Base-by-base conservation (phyloP, 1,139 yeast species). In the Geotrichum candidum region DNA sequence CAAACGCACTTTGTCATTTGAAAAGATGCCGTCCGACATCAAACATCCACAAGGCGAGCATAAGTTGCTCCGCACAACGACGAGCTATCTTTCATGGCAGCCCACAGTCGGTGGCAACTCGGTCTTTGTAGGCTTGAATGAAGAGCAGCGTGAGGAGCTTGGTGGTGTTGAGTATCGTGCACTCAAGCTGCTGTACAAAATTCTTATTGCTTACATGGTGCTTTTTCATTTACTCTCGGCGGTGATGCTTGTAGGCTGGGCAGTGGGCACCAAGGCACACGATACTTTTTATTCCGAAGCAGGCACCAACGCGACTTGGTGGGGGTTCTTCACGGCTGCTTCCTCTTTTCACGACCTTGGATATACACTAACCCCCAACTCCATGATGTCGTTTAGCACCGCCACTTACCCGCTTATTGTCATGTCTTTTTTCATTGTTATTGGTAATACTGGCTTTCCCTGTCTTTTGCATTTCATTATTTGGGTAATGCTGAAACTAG, bases 121-220 rank as follows among this genome's bases (percentile, higher is more conserved):
- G 0, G 88, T 92, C 0, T 94, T 94, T 77, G 88, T 90, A 1
- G 87, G 87, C 29, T 76, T 94, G 60, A 84, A 89, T 2, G 90
- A 85, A 33, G 87, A 83, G 35, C 98, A 94, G 73, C 90, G 90
- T 69, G 96, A 88, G 64, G 99, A 94, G 73, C 76, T 94, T 56
- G 99, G 99, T 41, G 99, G 99, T 58, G 97, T 94, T 15, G 99
- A 94, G 71, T 94, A 94, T 71, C 82, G 97, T 58, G 90, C 99
- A 0, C 82, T 89, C 61, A 90, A 90, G 70, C 76, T 91, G 13
- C 76, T 94, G 61, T 84, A 89, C 61, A 83, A 82, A 68, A 83
- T 94, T 55, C 76, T 94, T 29, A 72, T 85, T 1, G 63, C 73
- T 1, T 92, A 90, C 72, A 90, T 88, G 69, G 66, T 90, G 61